Evolutionary conservation across 257 asterid genomes (phyloP).

Genomic region (Asclepias syriaca): DNA sequence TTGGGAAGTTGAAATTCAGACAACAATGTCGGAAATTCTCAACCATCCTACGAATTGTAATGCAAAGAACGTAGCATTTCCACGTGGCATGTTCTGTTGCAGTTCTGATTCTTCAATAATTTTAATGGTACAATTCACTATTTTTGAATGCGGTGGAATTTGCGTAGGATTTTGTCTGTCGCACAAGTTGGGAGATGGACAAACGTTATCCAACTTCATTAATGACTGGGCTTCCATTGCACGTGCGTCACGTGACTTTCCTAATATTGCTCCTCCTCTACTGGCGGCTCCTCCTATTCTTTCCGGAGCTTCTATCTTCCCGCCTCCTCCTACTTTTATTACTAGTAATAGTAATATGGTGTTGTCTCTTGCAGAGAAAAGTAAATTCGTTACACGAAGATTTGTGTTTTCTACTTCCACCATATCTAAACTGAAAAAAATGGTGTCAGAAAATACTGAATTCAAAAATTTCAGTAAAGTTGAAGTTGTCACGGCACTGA

Average conservation of each 20-base stretch:
- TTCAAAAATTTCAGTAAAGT: neutral
- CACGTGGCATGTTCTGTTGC: neutral
- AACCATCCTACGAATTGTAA: too few species aligned
- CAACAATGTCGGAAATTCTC: constrained; percentile 4
- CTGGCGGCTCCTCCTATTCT: neutral
- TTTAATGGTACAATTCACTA: too few species aligned
- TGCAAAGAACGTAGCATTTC: constrained; percentile 1
- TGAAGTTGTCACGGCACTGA: constrained; percentile 13
- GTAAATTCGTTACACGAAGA: neutral
- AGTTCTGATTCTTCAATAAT: too few species aligned
- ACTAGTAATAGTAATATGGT: too few species aligned
- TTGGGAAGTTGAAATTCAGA: neutral
- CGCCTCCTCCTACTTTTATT: too few species aligned
- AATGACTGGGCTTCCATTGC: neutral
- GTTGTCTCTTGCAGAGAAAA: too few species aligned
- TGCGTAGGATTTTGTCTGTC: too few species aligned
- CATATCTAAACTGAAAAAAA: neutral
- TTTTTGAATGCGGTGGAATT: too few species aligned
- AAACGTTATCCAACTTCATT: too few species aligned
- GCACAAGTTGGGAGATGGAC: too few species aligned
- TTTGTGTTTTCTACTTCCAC: neutral
- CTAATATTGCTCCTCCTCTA: too few species aligned
- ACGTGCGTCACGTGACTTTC: neutral
- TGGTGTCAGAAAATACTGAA: neutral
- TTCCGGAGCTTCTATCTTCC: constrained; percentile 3